Evolutionary conservation across 2,329 filamentous ascomycete species (phyloP), one percentile per base, ranked within the genome.

Genomic region (Venturia pyrina): DNA sequence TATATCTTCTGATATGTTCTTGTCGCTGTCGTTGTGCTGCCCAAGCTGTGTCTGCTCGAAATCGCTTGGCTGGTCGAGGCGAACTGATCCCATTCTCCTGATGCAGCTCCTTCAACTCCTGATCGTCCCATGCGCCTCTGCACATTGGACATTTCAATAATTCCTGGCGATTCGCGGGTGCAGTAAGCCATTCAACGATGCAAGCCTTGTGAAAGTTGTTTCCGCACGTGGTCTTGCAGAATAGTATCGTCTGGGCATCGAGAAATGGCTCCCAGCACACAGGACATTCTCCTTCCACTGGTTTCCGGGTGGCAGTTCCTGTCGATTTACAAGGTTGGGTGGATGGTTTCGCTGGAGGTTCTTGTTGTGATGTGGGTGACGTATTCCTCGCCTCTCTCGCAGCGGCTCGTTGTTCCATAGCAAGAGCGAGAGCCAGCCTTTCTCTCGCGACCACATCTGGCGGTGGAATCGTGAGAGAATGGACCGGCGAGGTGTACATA

Each of bases 151-250:
- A 66, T 15, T 46, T 66, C 41, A 62, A 17, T 1, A 24, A 19
- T n/a, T 37, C 60, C 21, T 59, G 24, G 0, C 41, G 43, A 53
- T 62, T 56, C 19, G 64, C 28, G 10, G 64, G 64, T 21, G 56
- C 53, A 19, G 53, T 56, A 8, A 66, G 43, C 84, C 84, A 87
- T 67, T 81, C 77, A 65, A 81, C 73, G 72, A 87, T 86, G 69
- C 85, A 87, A 0, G 72, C 70, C 66, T 80, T 80, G 72, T 87
- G 84, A n/a, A 87, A 75, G 69, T 87, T 87, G 73, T 87, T 86
- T n/a, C 85, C 85, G 69, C 86, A 88, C 2, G 81, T 78, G 0
- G 81, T 80, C 70, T 82, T 82, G 74, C 86, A 88, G 79, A 83
- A 88, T 13, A 84, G 74, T 10, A 81, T 78, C 5, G 81, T 76